Evolutionary conservation across 2,329 filamentous ascomycete species (phyloP), one percentile per base, ranked within the genome.

Genomic region (Myriosclerotinia curreyana): DNA sequence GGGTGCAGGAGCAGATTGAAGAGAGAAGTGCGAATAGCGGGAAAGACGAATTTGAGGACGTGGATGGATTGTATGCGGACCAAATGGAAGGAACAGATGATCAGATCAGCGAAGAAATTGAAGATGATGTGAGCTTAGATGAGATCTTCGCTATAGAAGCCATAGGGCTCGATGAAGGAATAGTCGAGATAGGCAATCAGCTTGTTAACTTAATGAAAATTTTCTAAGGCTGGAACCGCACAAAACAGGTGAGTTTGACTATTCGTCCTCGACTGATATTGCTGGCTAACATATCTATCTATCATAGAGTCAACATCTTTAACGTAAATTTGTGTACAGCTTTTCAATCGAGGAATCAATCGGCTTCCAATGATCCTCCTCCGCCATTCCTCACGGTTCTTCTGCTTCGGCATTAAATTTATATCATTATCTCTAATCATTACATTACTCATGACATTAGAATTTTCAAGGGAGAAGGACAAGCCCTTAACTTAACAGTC

Each of bases 151-250:
- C 25, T 9, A 54, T 40, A 17, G n/a, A 54, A 54, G 14, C 3
- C n/a, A 11, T 0, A 15, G 14, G 1, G 7, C n/a, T 11, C 1
- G n/a, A 40, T 40, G 6, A 20, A 40, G 1, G 1, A 0, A 25
- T 54, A 5, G 12, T 2, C n/a, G n/a, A 40, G 3, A 17, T 40
- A 17, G 8, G 4, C 5, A 20, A 28, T 1, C 52, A 40, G n/a
- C 9, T 54, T 1, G n/a, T n/a, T n/a, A 28, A 4, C 17, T 17
- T n/a, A 54, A 28, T 54, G 1, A 40, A 12, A 0, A 12, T 40
- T 28, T 5, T 11, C 15, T 40, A 28, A 48, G 20, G 4, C n/a
- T n/a, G n/a, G n/a, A n/a, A n/a, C 22, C 22, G n/a, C 14, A 4
- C 22, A 12, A 12, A 25, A 5, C 1, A 40, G n/a, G 52, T 40